phyloP scores from a whole-genome alignment of 2,329 filamentous ascomycete genomes.

The Apiospora hydei region DNA sequence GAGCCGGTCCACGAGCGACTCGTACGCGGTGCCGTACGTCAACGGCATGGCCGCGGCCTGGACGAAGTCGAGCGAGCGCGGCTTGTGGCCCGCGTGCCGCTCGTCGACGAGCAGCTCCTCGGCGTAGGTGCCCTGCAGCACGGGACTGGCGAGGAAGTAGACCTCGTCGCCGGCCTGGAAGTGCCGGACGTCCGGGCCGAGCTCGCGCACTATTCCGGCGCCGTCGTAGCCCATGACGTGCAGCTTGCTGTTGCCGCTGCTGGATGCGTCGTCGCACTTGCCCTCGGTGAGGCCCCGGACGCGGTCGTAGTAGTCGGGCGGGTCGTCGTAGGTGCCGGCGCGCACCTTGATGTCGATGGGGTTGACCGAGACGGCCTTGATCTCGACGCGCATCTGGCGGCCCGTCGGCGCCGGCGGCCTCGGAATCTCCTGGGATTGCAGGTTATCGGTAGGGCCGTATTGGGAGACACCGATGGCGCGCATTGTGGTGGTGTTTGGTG shows the following conservation, averaged over 20 bases:
- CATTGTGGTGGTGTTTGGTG: conserved; percentile 26
- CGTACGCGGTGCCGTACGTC: conserved; percentile 52
- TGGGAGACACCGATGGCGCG: conserved; percentile 35
- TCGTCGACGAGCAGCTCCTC: conserved; percentile 51
- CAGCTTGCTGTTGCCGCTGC: conserved; percentile 30
- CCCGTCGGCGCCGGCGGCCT: conserved; percentile 33
- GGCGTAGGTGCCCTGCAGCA: conserved; percentile 50
- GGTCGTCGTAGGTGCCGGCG: conserved; percentile 45
- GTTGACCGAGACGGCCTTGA: conserved; percentile 47
- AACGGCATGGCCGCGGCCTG: conserved; percentile 52
- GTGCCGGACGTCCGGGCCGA: conserved; percentile 40
- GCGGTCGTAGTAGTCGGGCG: conserved; percentile 45
- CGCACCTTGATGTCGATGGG: conserved; percentile 49
- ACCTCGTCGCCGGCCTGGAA: conserved; percentile 53
- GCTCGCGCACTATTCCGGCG: conserved; percentile 46
- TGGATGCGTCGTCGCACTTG: conserved; percentile 17
- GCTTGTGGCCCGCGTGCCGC: conserved; percentile 48
- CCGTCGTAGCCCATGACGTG: conserved; percentile 54
- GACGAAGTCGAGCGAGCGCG: conserved; percentile 46
- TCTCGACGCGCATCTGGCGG: conserved; percentile 34
- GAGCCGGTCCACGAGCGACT: conserved; percentile 51
- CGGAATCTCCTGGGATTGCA: conserved; percentile 32
- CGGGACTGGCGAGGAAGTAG: conserved; percentile 49
- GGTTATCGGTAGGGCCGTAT: conserved; percentile 35
- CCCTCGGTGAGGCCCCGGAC: conserved; percentile 32